Evolutionary conservation across 495 filamentous ascomycete genomes (phyloP), one percentile per base, ranked within the genome.

Genomic region (Penicillium canariense): DNA sequence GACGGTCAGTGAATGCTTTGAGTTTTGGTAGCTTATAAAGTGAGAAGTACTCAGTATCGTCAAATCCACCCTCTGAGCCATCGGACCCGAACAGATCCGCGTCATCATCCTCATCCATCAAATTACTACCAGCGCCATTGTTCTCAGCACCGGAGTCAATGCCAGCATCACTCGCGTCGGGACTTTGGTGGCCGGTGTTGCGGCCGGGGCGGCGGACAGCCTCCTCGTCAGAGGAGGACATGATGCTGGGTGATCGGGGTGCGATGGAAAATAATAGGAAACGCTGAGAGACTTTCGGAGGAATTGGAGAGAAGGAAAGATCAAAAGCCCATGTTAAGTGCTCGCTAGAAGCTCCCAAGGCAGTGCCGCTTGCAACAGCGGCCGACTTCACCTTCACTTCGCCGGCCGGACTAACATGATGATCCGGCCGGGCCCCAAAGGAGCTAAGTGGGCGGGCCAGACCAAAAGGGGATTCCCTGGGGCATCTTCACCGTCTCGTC

Each of bases 81-180:
- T 71, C 79, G 1, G 78, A 76, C 15, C 87, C 88, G 50, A 91
- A 91, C 11, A 91, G 77, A 56, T 89, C 88, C 46, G 80, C 80
- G 52, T 76, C 69, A 15, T 81, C 63, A 31, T 81, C 79, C 42
- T 66, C 68, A 34, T 78, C 71, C 58, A 77, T 71, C 40, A 82
- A 79, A 5, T 67, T 69, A 47, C 74, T 68, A 46, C 73, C 68
- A 12, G 59, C 60, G 10, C 60, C 62, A 25, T 63, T 46, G 18
- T 66, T 57, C 28, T 55, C 60, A 14, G 50, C 61, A 23, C 55
- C 57, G 17, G 63, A 57, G 39, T 52, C 53, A 30, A 62, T 48
- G 50, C 56, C 61, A 46, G 50, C 61, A 42, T 69, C 70, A 42
- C 68, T 73, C 23, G 47, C 61, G n/a, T 58, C 55, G 10, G 66